Evolutionary conservation across 306 rosid species (phyloP).

Genomic region (Cucurbita argyrosperma): DNA sequence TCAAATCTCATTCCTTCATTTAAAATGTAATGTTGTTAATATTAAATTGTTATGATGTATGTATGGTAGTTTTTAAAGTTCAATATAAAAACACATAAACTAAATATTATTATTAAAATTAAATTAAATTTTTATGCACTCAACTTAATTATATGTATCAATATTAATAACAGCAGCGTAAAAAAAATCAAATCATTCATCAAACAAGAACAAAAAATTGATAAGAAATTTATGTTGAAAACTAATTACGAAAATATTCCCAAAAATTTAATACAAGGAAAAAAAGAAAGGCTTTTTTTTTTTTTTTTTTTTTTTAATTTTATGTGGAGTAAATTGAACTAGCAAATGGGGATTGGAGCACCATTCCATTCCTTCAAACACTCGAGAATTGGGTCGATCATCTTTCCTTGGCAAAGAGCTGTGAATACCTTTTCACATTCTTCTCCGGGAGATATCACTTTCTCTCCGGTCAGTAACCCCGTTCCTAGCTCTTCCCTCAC

Average conservation of each 20-base stretch:
- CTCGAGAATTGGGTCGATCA: conserved; percentile 60
- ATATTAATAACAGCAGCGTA: too few species aligned
- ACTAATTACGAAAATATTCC: background rate
- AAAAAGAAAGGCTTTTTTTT: background rate
- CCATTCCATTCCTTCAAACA: conserved; percentile 79
- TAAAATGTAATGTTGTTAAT: too few species aligned
- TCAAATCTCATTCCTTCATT: too few species aligned
- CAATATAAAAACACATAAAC: too few species aligned
- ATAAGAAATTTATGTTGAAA: background rate
- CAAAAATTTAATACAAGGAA: background rate
- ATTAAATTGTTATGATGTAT: too few species aligned
- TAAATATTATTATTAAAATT: too few species aligned
- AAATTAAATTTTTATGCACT: too few species aligned
- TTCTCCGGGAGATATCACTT: conserved; percentile 54
- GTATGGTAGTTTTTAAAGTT: too few species aligned
- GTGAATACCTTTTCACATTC: conserved; percentile 62
- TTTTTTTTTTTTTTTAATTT: background rate
- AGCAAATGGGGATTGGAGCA: conserved; percentile 66
- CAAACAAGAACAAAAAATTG: too few species aligned
- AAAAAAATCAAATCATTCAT: too few species aligned
- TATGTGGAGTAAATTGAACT: background rate
- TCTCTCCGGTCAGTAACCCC: conserved; percentile 46
- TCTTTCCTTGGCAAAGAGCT: conserved; percentile 58
- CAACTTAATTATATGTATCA: too few species aligned
- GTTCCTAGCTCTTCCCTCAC: conserved; percentile 61